Conservation (phyloP, 371 early-diverging fungal species). For the Dipsacomyces acuminosporus region DNA sequence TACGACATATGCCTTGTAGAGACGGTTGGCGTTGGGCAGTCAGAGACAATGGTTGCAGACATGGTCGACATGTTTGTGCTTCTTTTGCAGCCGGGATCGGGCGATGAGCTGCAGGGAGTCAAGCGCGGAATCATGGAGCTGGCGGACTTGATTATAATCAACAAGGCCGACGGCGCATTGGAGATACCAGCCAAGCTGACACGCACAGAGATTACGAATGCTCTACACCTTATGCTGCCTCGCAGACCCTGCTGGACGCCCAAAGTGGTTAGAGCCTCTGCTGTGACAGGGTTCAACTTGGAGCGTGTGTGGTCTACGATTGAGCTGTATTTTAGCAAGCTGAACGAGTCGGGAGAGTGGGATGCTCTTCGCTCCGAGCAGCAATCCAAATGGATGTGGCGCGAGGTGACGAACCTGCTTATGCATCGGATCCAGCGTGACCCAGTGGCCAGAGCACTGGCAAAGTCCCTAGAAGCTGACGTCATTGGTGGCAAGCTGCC, state of each 20-base stretch:
- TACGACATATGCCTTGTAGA: constrained; percentile 75
- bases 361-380: constrained; percentile 54
- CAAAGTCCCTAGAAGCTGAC: constrained; percentile 47
- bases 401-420: constrained; percentile 57
- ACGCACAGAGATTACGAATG: constrained; percentile 16
- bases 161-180: constrained; percentile 71
- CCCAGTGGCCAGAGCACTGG: constrained; percentile 34
- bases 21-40: constrained; percentile 81
- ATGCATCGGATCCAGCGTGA: constrained; percentile 50
- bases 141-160: constrained; percentile 70
- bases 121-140: constrained; percentile 82
- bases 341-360: constrained; percentile 52
- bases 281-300: constrained; percentile 55
- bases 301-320: constrained; percentile 64
- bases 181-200: constrained; percentile 59
- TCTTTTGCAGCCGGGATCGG: constrained; percentile 47
- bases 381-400: constrained; percentile 71
- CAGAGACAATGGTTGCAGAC: constrained; percentile 78
- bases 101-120: constrained; percentile 76
- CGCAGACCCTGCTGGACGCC: constrained; percentile 22
- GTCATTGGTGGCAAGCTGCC: constrained; percentile 52
- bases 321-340: constrained; percentile 52
- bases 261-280: constrained; percentile 59
- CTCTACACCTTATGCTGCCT: constrained; percentile 26
- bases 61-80: constrained; percentile 70